Evolutionary conservation across 2,329 filamentous ascomycete genomes (phyloP), one percentile per base, ranked within the genome.

Genomic region (Orbilia quercus): DNA sequence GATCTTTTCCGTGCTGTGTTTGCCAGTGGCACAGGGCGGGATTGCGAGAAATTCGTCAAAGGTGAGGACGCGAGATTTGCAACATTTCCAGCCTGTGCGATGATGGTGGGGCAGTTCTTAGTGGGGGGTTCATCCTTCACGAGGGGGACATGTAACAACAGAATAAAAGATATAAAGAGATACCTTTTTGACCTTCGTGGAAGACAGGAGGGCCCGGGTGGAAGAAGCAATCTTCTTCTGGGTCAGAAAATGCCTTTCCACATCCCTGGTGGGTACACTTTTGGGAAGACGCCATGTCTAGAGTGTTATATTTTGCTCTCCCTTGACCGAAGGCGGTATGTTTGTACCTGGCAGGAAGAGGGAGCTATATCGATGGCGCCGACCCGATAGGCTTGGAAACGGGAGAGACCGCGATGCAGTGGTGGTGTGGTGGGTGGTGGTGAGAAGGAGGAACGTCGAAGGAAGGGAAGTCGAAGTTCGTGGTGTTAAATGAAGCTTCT

Each of bases 241-340:
- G 82, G 81, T 97, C 90, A 53, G 89, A 88, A 82, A 92, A 98
- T 76, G 84, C 82, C 85, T 97, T 98, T 79, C 90, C 92, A 82
- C 95, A 99, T 80, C 93, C 92, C 82, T 96, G 93, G 84, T 97
- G 95, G 69, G 97, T 92, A 81, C 95, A 99, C 84, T 96, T 98
- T 79, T 89, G 86, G 67, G 89, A 84, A 89, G 91, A 91, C 74
- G 54, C 48, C 28, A 20, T 36, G 20, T 23, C n/a, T 25, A 34
- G 23, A 34, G 23, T 11, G n/a, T 22, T 23, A 28, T 7, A 22
- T 25, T 12, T 14, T 14, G 18, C 18, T 58, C 28, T 31, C 28
- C 28, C 9, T 9, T 31, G 28, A 31, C 28, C 4, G 28, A 9
- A 31, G 28, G 9, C 9, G 4, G 28, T 31, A 31, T 4, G 28